Evolutionary conservation across 2,329 filamentous ascomycete genomes (phyloP), one percentile per base, ranked within the genome.

Genomic region (Endocalyx cinctus): DNA sequence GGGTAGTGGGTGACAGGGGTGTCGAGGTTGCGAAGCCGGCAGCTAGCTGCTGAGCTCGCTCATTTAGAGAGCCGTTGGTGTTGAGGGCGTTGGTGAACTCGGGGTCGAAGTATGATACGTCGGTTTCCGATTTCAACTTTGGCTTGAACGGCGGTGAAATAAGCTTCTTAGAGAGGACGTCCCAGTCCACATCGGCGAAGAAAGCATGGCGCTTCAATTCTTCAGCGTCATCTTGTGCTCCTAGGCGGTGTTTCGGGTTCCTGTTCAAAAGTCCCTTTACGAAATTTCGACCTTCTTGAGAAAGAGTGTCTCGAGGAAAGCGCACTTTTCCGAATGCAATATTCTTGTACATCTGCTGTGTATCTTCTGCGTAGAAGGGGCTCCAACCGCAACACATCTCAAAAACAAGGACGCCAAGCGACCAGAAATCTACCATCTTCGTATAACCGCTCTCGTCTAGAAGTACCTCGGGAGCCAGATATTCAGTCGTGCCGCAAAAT

Each of bases 311-410:
- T 46, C 89, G 79, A 6, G 92, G 92, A 60, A 98, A 98, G 41
- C 92, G 77, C 37, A 98, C 92, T 59, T 98, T 98, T 57, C 92
- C 92, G 55, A 98, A 98, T 0, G 92, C 92, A 58, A 98, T 98
- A 67, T 98, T 98, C 72, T 98, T 98, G 71, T 98, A 98, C 92
- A 98, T 98, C 61, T 98, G 92, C 63, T 98, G 92, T 1, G 92
- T 98, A 56, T 98, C 92, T 55, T 98, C 92, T 36, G 92, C 92
- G 51, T 97, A 98, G 65, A 98, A 98, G 0, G 92, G 92, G 52
- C 88, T 96, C 92, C 92, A 98, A 20, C 92, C 92, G 52, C 92
- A 98, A 68, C 92, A 98, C 92, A 98, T 98, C 62, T 98, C 92
- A 52, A 98, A 98, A 2, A 98, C 92, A 34, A 98, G 72, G 29